Base-by-base conservation (phyloP, 2,329 filamentous ascomycete species). In the Apiospora phragmitis region DNA sequence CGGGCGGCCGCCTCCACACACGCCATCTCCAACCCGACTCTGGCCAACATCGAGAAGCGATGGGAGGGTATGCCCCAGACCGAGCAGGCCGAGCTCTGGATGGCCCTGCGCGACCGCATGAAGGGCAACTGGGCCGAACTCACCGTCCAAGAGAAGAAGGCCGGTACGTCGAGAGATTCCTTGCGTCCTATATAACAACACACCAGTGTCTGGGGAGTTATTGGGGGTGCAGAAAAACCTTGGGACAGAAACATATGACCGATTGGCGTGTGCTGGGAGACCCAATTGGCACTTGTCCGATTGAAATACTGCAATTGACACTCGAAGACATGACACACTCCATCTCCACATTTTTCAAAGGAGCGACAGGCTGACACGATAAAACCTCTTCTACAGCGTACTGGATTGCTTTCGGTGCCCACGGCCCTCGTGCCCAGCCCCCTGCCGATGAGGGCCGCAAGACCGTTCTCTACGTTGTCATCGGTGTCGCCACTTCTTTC, bases 1-100 rank as follows among this genome's bases (percentile, higher is more conserved):
- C 81, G 84, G 74, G 84, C 85, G 76, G 85, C 86, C 80, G 86
- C 89, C 79, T 90, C 92, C 78, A 93, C 93, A 77, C 94, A 97
- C 84, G 95, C 95, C 82, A 97, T 99, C 85, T 97, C 95, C 81
- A 98, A 98, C 88, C 96, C 97, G 77, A 98, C 94, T 71, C 90
- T 99, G 80, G 93, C 94, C 85, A 94, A 97, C 86, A 98, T 99
- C 81, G 96, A 99, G 91, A 98, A 97, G 92, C 90, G 96, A 88
- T 99, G 96, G 96, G 96, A 99, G 88, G 90, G 88, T 74, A 95
- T 98, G 93, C 95, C 95, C 72, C 94, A 96, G 75, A 94, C 97
- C 89, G 96, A 99, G 90, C 96, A 99, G 91, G 96, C 96, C 77
- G 96, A 99, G 82, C 88, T 99, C 79, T 99, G 96, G 96, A 99